Base-by-base conservation (phyloP, 192 early-diverging fungal species). In the Entomortierella chlamydospora region DNA sequence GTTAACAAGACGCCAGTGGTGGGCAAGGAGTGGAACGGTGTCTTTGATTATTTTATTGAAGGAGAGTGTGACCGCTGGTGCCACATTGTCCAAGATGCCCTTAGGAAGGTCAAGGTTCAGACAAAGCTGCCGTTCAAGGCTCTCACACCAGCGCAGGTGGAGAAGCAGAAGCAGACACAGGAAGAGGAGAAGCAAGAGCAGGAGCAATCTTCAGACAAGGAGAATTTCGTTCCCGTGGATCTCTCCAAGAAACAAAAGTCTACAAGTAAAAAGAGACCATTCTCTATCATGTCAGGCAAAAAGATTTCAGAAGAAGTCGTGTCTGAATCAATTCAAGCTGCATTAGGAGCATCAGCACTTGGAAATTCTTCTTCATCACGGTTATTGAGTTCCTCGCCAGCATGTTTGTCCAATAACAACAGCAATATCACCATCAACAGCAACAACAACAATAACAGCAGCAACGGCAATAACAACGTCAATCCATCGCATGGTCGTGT, bases 11-110 rank as follows among this genome's bases (percentile, higher is more conserved):
- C 91, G 12, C 71, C 90, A 0, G 81, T 85, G 29, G 67, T 78
- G 6, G 85, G 82, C n/a, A 89, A 90, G 61, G 92, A 94, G 65
- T 95, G 94, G 94, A 91, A 87, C 33, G 81, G 76, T 2, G 79
- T 95, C 17, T 93, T 96, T 89, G 95, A 96, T 81, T 91, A 91
- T 69, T 84, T 91, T 73, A 67, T 96, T 10, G 55, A 91, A 52
- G 92, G 90, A 25, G 86, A 89, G 33, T 84, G 88, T 6, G 95
- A 96, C 72, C 87, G 86, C 13, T 89, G 88, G 88, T 86, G 87
- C 31, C 37, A 64, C 7, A 53, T 81, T 13, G 71, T 86, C 10
- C 66, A 86, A 53, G 51, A 68, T n/a, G 76, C 72, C n/a, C 50
- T 74, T 49, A 67, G 71, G 17, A 82, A 68, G 53, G 72, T 65